Conservation (phyloP, 345 rosid genomes). For the Ceriops decandra region DNA sequence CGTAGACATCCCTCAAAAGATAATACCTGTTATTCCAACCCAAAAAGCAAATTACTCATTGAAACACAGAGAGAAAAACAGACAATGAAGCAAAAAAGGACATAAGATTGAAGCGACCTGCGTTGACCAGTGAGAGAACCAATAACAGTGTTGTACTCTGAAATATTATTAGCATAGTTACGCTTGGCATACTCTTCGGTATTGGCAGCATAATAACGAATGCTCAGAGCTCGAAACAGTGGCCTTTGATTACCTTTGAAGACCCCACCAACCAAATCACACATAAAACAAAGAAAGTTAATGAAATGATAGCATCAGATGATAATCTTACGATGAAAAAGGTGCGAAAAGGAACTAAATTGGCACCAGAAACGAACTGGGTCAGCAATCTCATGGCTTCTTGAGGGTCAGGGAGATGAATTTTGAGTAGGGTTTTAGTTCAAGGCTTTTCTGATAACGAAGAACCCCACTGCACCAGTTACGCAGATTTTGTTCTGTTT, state of each 20-base stretch:
- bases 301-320: neutral
- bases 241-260: constrained; percentile 39
- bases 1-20: constrained; percentile 77
- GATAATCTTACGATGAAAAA: neutral
- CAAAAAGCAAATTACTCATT: neutral
- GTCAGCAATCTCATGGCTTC: neutral
- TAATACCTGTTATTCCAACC: constrained; percentile 35
- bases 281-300: neutral
- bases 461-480: no score
- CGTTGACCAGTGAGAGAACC: constrained; percentile 57
- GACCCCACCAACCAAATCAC: neutral
- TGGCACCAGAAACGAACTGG: neutral
- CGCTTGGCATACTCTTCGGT: constrained; percentile 53
- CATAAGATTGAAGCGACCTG: constrained; percentile 37
- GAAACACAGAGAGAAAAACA: neutral
- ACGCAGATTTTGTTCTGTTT: no score
- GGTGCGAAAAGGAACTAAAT: neutral
- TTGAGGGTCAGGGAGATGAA: neutral
- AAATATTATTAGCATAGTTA: constrained; percentile 65
- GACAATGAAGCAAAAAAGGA: neutral
- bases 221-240: constrained; percentile 43
- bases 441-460: neutral
- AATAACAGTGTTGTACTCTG: constrained; percentile 76
- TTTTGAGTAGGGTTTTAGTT: neutral
- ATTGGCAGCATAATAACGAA: constrained; percentile 48